phyloP scores from a whole-genome alignment of 2,329 filamentous ascomycete genomes.

The Metarhizium rileyi region DNA sequence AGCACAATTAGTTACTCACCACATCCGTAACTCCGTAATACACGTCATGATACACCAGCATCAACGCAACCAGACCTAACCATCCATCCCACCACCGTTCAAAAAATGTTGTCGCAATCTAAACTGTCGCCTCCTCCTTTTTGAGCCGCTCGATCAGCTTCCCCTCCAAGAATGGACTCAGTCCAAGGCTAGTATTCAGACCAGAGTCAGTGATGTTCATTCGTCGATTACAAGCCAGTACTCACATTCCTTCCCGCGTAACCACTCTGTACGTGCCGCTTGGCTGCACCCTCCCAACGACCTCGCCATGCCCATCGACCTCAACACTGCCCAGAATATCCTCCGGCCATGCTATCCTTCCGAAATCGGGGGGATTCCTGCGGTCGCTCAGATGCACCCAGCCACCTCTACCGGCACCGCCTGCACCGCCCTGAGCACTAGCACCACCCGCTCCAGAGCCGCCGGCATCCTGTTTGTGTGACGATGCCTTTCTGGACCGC shows the following conservation, averaged over 20 bases:
- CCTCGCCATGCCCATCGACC: constrained; percentile 46
- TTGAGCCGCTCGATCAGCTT: constrained; percentile 44
- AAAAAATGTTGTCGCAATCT: too few relatives aligned
- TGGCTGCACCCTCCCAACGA: constrained; percentile 47
- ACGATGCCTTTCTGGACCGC: constrained; percentile 22
- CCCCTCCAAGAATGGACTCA: constrained; percentile 35
- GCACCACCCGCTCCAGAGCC: constrained; percentile 43
- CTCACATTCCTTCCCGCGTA: constrained; percentile 59
- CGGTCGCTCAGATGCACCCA: constrained; percentile 56
- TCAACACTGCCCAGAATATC: constrained; percentile 61
- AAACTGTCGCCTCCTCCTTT: constrained; percentile 29
- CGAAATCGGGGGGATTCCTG: constrained; percentile 56
- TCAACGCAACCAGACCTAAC: too few relatives aligned
- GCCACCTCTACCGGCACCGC: constrained; percentile 49
- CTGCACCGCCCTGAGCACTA: constrained; percentile 51
- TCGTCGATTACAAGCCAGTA: constrained; percentile 12
- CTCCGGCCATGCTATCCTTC: constrained; percentile 58
- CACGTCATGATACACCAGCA: too few relatives aligned
- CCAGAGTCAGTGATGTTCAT: constrained; percentile 13
- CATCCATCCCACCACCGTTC: too few relatives aligned
- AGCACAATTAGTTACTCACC: too few relatives aligned
- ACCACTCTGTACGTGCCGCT: constrained; percentile 55
- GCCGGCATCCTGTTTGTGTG: constrained; percentile 26
- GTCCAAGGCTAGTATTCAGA: constrained; percentile 16
- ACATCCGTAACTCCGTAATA: too few relatives aligned